Evolutionary conservation across 2,329 filamentous ascomycete species (phyloP), one percentile per base, ranked within the genome.

Genomic region (Penicillium sp.): DNA sequence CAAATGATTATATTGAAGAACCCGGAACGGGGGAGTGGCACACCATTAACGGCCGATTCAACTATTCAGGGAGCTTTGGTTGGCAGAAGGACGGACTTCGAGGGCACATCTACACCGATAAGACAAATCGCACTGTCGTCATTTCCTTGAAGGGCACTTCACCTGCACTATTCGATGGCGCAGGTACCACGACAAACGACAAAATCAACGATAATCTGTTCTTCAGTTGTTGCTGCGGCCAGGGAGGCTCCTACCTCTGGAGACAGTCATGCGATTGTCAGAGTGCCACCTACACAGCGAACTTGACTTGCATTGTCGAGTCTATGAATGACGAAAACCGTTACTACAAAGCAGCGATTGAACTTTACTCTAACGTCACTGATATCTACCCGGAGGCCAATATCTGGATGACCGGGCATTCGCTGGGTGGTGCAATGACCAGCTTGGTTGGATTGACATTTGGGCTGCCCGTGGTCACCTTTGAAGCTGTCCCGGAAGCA

Each of bases 201-300:
- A 99, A 99, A 77, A 80, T 92, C 67, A 99, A 97, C 71, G 94
- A 99, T 74, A 99, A 99, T 70, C 80, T 99, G 9, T 96, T 96
- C 74, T 97, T 97, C 76, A 96, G 92, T 69, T 99, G 94, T 76
- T 99, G 94, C 74, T 99, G 94, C 74, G 94, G 86, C 4, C 91
- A 97, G 74, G 92, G 95, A 65, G 91, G 92, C 0, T 90, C 91
- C 60, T 91, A 87, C 76, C 85, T 91, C 14, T 97, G 91, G 87
- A 87, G 89, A 57, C 88, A 95, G 70, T 91, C 96, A 52, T 99
- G 94, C 74, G 89, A 96, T 71, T 99, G 94, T 70, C 90, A 91
- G 58, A 90, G 89, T 1, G 84, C 85, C 10, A 90, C 91, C 1
- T 97, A 91, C 69, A 87, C 87, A 13, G 97, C 92, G 79, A 97